These are phyloP conservation scores for Musa beccarii DNA, from an alignment of 176 grass and related monocot genomes.

Conservation along the genomic window DNA sequence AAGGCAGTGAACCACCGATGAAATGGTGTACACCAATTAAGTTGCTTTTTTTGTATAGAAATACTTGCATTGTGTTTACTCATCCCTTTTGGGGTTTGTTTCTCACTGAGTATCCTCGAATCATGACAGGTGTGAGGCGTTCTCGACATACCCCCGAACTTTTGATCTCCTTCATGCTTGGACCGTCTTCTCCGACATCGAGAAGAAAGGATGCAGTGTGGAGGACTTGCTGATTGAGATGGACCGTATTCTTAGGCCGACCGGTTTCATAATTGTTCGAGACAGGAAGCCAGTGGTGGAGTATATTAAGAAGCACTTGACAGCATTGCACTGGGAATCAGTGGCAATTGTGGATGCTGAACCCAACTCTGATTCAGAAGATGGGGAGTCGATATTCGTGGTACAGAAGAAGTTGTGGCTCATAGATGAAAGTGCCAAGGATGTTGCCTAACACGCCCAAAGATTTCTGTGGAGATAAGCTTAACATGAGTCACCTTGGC, in stretches of 20 bases:
- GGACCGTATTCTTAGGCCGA: conserved; percentile 75
- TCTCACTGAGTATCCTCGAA: neutral
- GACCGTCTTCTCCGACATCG: conserved; percentile 87
- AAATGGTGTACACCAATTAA: too few species aligned
- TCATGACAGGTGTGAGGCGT: conserved; percentile 77
- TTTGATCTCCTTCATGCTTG: conserved; percentile 97
- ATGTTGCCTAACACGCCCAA: conserved; percentile 26
- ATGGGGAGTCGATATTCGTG: conserved; percentile 64
- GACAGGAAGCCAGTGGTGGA: conserved; percentile 58
- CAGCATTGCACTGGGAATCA: conserved; percentile 67
- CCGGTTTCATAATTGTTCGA: conserved; percentile 79
- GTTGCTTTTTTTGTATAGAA: neutral
- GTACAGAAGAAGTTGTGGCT: conserved; percentile 77
- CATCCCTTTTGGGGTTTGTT: neutral
- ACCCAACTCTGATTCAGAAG: conserved; percentile 51
- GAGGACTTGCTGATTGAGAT: conserved; percentile 97
- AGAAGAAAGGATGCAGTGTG: conserved; percentile 84
- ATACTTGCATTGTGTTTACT: neutral
- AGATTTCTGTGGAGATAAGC: neutral
- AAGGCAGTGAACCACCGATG: too few species aligned
- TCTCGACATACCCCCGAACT: conserved; percentile 95
- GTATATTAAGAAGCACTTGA: conserved; percentile 76
- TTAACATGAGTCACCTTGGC: too few species aligned
- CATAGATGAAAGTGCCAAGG: conserved; percentile 32
- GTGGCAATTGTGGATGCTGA: conserved; percentile 60